phyloP scores from a whole-genome alignment of 2,329 filamentous ascomycete genomes.

The Ophioceras dolichostomum region DNA sequence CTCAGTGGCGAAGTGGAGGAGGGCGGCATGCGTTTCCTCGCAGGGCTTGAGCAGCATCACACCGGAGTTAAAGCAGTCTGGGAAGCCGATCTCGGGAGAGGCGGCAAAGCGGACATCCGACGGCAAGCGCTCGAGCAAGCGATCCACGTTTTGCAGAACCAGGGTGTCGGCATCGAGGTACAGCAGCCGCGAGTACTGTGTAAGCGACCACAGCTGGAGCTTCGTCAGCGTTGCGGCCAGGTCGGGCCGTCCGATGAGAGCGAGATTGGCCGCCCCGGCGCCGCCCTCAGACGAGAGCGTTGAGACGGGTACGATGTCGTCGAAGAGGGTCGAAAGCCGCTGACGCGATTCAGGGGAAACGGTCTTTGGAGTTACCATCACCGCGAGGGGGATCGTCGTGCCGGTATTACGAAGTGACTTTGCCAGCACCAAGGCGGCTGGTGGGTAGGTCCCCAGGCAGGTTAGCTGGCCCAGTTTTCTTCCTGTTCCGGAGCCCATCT shows the following conservation, averaged over 20 bases:
- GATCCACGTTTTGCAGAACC: constrained; percentile 49
- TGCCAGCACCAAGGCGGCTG: constrained; percentile 8
- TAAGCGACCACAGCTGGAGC: constrained; percentile 56
- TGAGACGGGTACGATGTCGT: constrained; percentile 6
- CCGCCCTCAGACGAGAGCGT: constrained; percentile 1
- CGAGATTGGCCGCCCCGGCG: constrained; percentile 35
- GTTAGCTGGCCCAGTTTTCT: no score
- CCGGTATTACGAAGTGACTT: constrained; percentile 7
- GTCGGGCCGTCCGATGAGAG: constrained; percentile 55
- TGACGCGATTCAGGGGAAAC: constrained; percentile 3
- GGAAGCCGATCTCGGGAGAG: constrained; percentile 59
- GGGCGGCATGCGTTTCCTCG: constrained; percentile 50
- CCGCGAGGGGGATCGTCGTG: constrained; percentile 6
- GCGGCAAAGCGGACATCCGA: constrained; percentile 16
- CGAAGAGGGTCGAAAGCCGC: constrained; percentile 4
- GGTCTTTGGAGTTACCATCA: constrained; percentile 5
- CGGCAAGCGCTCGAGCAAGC: constrained; percentile 37
- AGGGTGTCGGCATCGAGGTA: constrained; percentile 59
- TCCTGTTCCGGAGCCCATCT: no score
- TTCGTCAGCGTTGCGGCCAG: constrained; percentile 58
- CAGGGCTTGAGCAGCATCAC: constrained; percentile 56
- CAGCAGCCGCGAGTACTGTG: constrained; percentile 52
- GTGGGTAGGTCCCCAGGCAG: no score
- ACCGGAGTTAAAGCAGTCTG: constrained; percentile 59
- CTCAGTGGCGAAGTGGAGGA: constrained; percentile 45